Base-by-base conservation (phyloP, 345 rosid species). In the Citrus hindsii region DNA sequence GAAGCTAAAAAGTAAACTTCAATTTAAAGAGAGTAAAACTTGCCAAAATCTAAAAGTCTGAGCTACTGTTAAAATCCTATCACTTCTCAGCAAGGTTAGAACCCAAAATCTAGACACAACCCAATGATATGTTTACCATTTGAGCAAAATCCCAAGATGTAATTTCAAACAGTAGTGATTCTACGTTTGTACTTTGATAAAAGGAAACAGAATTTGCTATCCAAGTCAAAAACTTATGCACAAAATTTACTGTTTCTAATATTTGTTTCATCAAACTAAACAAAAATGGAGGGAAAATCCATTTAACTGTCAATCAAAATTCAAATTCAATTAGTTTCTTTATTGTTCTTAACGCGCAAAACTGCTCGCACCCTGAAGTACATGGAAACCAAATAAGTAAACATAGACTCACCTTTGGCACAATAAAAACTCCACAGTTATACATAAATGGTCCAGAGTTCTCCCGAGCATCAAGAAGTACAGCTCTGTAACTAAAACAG, bases 381-480 rank as follows among this genome's bases (percentile, higher is more conserved):
- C 71, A 76, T 61, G 22, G 32, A 60, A 60, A 55, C 40, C 22
- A 65, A 38, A 76, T 2, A 37, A 56, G 75, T 38, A 51, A 10
- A 48, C 76, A 28, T 66, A 70, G 66, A 38, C 76, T 66, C 80
- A 94, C 98, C 97, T 92, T 95, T 14, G 99, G 98, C 79, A 95
- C 98, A 76, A 95, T 89, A 80, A 95, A 92, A 78, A 93, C 90
- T 21, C 92, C 98, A 82, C 91, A 93, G 71, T 89, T 89, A 83
- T 85, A 90, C 60, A 84, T 75, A 70, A 89, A 92, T 62, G 85
- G 81, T 70, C 74, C 82, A 14, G 85, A 83, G 46, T 78, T 76
- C 48, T 87, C 89, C 73, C 63, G 91, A 25, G 98, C 91, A 78
- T 95, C 99, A 84, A 95, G 91, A 84, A 95, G 88, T 33, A 92